Conservation (phyloP, 108 stramenopile species). For the Nannochloropsis granulata region DNA sequence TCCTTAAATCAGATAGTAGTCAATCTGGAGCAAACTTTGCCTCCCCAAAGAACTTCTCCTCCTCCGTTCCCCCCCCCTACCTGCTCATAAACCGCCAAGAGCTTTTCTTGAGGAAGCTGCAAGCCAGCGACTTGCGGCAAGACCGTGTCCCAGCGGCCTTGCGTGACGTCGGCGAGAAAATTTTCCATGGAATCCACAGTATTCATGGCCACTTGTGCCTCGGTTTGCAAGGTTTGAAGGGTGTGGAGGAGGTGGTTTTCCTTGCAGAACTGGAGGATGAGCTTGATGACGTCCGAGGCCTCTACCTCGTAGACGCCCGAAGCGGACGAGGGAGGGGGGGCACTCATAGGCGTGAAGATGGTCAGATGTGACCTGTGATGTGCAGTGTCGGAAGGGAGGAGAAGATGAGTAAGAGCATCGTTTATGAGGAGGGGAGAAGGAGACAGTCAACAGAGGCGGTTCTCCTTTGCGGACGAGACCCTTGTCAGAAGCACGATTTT, state of each 20-base stretch:
- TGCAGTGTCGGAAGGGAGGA: too few relatives aligned
- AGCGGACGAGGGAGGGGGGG: background rate
- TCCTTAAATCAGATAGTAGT: background rate
- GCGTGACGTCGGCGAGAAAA: constrained; percentile 29
- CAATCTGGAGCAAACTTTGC: background rate
- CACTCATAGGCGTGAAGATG: background rate
- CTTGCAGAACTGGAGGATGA: constrained; percentile 45
- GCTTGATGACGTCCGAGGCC: constrained; percentile 35
- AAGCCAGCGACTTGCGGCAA: constrained; percentile 38
- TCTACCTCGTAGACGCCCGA: constrained; percentile 30
- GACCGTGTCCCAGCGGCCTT: constrained; percentile 41
- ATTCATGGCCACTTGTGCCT: constrained; percentile 39
- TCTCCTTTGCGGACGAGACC: too few relatives aligned
- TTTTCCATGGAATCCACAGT: constrained; percentile 33
- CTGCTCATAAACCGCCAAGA: constrained; percentile 33
- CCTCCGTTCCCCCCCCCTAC: background rate
- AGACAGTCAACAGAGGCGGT: too few relatives aligned
- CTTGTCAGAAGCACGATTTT: too few relatives aligned
- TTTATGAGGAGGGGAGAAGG: too few relatives aligned
- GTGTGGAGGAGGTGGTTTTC: constrained; percentile 35
- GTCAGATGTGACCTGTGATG: background rate
- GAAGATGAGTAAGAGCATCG: too few relatives aligned
- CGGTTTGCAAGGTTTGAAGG: constrained; percentile 32
- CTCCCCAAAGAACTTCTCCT: background rate
- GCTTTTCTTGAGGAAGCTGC: constrained; percentile 31